Evolutionary conservation across 164 flowering plant genomes (phyloP), one percentile per base, ranked within the genome.

Genomic region (Buxus sempervirens): DNA sequence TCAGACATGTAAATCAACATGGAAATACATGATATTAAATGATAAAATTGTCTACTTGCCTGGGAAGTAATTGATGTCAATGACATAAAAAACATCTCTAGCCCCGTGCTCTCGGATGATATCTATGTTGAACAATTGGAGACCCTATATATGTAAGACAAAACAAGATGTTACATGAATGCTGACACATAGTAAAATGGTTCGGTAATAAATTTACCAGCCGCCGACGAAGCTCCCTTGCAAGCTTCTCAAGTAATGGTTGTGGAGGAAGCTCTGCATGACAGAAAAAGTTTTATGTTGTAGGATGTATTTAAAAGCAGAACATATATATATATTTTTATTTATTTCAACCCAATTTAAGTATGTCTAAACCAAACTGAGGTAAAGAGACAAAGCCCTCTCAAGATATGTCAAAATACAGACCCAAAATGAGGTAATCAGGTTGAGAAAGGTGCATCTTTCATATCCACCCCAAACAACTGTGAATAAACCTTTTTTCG

Each of bases 31-130:
- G 21, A 12, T 18, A 56, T 10, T 23, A 38, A 63, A n/a, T 20
- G 28, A 45, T 27, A 64, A 49, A 14, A 23, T 9, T 25, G n/a
- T 49, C 63, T 66, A 74, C 87, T 73, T 80, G 68, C 98, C 97
- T 65, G 98, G 97, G 71, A 91, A 91, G 83, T 94, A 94, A 72
- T 94, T 94, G 71, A 91, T 94, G 82, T 94, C 98, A 27, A 94
- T 91, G 63, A 94, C 97, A 83, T 88, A 91, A 75, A 78, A 94
- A 10, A 70, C 70, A 70, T 88, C 89, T 76, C 67, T 76, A 26
- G 79, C 85, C 56, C 95, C 98, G 85, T 81, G 82, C 73, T 94
- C 90, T 27, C 97, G 82, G 27, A 94, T 88, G 64, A 94, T 90
- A 72, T 93, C 98, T 58, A 93, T 68, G 80, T 93, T 93, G 83